Evolutionary conservation across 306 rosid genomes (phyloP), one percentile per base, ranked within the genome.

Genomic region (Psophocarpus tetragonolobus): DNA sequence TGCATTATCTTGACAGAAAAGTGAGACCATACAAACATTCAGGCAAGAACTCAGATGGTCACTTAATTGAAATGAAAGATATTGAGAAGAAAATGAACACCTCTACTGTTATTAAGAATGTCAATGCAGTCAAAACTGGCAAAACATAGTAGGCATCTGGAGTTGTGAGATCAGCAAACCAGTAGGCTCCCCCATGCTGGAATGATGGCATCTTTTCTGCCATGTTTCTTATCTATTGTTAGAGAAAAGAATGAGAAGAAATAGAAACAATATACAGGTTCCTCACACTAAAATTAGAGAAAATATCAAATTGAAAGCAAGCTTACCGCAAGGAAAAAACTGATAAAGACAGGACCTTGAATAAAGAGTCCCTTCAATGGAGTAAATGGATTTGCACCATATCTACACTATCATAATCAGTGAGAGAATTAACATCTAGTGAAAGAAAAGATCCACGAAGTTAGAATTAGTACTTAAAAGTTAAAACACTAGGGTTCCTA

Each of bases 261-360:
- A 35, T 42, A 82, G 53, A 69, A 39, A 88, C 15, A 63, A 64
- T 33, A 6, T n/a, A 62, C 11, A 62, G 8, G 26, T 2, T 44
- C 62, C 57, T 35, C 42, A 63, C 79, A 57, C 36, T 33, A 66
- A 73, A 77, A 29, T 11, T 41, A 58, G 78, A 23, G 61, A 78
- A 47, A 29, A 64, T 54, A 50, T 38, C 61, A 74, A 78, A 83
- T 70, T 29, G 32, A 77, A 71, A 66, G 15, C 62, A 67, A 78
- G 65, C 87, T 92, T 91, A 95, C 98, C 21, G 97, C 98, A 36
- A 92, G 87, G 82, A 91, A 92, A 86, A 95, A 92, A 74, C 97
- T 91, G 83, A 92, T 5, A 76, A 92, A 92, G 71, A 95, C 50
- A 70, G 97, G 96, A 51, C 90, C 97, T 82, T 86, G 90, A 57